Percentiles rank a stretch among this genome's conserved stretches.
Evolutionary conservation across 208 protist species (phyloP).

Genomic region (Naegleria lovaniensis): DNA sequence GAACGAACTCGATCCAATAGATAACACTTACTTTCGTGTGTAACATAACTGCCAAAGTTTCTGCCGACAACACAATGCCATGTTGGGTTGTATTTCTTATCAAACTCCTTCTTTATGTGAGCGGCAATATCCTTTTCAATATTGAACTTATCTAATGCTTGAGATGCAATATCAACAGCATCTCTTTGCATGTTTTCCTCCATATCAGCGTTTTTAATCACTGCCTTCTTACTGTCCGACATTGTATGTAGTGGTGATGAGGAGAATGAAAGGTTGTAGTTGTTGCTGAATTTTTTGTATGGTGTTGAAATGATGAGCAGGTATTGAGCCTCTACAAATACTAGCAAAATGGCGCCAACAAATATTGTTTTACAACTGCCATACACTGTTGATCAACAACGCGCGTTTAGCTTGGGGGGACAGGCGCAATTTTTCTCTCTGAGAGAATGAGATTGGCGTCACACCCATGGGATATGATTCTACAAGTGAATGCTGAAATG

Average conservation of each 20-base stretch:
- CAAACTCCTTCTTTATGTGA: slow-evolving; percentile 99
- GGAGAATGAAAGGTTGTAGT: neutral
- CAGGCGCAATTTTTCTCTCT: no score
- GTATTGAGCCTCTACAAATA: neutral
- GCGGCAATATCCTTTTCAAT: slow-evolving; percentile 99
- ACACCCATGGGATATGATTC: no score
- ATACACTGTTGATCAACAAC: no score
- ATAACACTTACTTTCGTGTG: slow-evolving; percentile 88
- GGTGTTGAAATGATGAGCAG: neutral
- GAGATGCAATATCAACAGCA: slow-evolving; percentile 91
- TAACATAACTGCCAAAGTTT: slow-evolving; percentile 99
- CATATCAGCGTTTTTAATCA: slow-evolving; percentile 88
- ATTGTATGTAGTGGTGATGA: neutral
- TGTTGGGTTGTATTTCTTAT: slow-evolving; percentile 99
- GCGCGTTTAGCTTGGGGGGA: no score
- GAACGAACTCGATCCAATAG: no score
- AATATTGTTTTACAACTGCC: neutral
- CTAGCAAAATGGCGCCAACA: neutral
- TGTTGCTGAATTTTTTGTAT: neutral
- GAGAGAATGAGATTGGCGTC: no score
- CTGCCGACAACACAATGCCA: slow-evolving; percentile 99
- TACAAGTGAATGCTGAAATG: no score
- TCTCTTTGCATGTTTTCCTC: slow-evolving; percentile 92
- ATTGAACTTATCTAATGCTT: slow-evolving; percentile 89
- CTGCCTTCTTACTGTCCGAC: slow-evolving; percentile 24